Percentiles rank a stretch among this genome's conserved stretches.
These are phyloP conservation scores for Larix kaempferi DNA, from an alignment of 75 land plant genomes.

Conservation along the genomic window DNA sequence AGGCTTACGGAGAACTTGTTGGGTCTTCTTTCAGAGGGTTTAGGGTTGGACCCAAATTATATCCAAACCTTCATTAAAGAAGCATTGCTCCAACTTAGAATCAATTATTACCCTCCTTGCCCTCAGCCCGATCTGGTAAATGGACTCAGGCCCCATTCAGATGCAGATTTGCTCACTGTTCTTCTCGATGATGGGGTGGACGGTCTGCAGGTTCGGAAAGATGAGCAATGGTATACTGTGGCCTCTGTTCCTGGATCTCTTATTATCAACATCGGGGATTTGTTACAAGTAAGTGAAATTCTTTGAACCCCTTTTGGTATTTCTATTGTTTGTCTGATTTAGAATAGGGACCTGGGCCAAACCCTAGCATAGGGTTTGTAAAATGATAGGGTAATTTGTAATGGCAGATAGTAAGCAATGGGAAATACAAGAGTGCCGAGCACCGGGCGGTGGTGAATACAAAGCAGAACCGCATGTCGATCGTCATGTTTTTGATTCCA, in stretches of 20 bases:
- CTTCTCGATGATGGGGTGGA: constrained; percentile 48
- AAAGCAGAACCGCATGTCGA: constrained; percentile 20
- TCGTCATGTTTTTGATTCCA: constrained; percentile 32
- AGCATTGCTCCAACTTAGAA: neutral
- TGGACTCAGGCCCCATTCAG: constrained; percentile 44
- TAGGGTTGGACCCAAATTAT: neutral
- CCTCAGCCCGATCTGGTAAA: constrained; percentile 40
- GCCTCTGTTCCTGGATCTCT: constrained; percentile 14
- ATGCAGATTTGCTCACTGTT: constrained; percentile 40
- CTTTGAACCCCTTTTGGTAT: neutral
- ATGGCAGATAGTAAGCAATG: constrained; percentile 45
- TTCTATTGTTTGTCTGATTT: neutral
- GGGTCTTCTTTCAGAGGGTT: neutral
- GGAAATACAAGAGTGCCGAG: constrained; percentile 36
- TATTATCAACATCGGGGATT: constrained; percentile 31
- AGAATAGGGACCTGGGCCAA: no score
- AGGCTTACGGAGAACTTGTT: neutral
- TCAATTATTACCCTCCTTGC: constrained; percentile 49
- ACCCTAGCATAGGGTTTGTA: no score
- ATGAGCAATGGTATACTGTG: constrained; percentile 30
- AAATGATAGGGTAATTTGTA: no score
- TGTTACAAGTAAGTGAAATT: constrained; percentile 18
- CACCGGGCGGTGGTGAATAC: constrained; percentile 40
- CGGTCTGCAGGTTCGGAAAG: constrained; percentile 43
- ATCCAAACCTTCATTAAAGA: neutral